A percentile compares a stretch with the other conserved stretches of the same genome.
Conservation (phyloP, 257 asterid species). For the Mitragyna speciosa region DNA sequence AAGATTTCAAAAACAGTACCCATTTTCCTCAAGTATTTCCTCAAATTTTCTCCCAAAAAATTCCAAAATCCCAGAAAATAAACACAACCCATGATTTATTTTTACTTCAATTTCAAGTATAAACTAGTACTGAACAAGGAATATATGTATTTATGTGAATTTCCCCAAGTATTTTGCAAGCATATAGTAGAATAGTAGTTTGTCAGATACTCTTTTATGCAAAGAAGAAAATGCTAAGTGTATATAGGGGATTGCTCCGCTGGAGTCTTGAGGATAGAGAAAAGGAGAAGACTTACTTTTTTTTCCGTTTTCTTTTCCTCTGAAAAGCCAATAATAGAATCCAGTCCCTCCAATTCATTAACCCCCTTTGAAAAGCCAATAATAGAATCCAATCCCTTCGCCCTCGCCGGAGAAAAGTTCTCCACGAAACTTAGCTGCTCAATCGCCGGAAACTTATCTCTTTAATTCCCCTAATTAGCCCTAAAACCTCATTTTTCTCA, state of each 20-base stretch:
- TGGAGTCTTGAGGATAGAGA: conserved; percentile 6
- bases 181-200: not conserved
- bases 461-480: no score
- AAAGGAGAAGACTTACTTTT: not conserved
- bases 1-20: conserved; percentile 42
- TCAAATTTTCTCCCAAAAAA: not conserved
- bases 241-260: conserved; percentile 11
- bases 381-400: no score
- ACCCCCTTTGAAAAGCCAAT: no score
- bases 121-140: not conserved
- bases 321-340: no score
- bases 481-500: no score
- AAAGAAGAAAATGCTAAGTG: not conserved
- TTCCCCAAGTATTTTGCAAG: no score
- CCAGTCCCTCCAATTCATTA: no score
- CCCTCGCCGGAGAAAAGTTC: no score
- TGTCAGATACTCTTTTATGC: conserved; percentile 11
- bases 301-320: not conserved
- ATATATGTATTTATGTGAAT: not conserved
- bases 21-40: no score
- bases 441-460: no score
- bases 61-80: not conserved
- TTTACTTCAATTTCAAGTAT: not conserved
- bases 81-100: not conserved
- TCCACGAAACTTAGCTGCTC: no score